These are phyloP conservation scores for Boletus subparvulus DNA, from an alignment of 768 basidiomycete genomes.

Conservation along the genomic window DNA sequence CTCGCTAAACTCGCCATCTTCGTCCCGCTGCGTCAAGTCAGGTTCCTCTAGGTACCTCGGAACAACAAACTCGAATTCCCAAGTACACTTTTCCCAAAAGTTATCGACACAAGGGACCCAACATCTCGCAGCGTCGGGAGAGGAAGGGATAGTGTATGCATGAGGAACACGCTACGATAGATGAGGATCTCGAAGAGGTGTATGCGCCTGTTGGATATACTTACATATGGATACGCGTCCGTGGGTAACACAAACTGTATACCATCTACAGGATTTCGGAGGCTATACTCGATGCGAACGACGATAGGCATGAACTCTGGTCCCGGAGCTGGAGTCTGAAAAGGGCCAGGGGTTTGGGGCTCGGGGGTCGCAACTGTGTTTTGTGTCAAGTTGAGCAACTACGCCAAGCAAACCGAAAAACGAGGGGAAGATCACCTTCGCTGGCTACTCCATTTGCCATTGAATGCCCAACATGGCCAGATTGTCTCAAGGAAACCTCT, in stretches of 20 bases:
- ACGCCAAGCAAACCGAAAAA: not conserved
- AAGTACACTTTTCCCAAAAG: conserved; percentile 94
- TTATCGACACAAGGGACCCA: conserved; percentile 99
- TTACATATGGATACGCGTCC: conserved; percentile 82
- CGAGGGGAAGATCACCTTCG: conserved; percentile 48
- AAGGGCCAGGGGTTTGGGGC: conserved; percentile 63
- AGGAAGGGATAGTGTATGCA: conserved; percentile 84
- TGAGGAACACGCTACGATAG: conserved; percentile 80
- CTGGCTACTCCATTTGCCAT: conserved; percentile 44
- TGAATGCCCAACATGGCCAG: conserved; percentile 42
- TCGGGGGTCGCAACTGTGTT: conserved; percentile 73
- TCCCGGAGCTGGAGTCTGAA: conserved; percentile 36
- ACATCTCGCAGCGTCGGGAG: conserved; percentile 88
- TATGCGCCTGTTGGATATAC: conserved; percentile 30
- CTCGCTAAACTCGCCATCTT: conserved; percentile 45
- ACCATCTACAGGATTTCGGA: conserved; percentile 81
- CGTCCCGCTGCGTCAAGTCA: conserved; percentile 36
- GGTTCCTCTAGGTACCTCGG: conserved; percentile 75
- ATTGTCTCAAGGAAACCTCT: conserved; percentile 65
- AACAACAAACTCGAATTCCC: conserved; percentile 97
- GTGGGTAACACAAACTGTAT: conserved; percentile 80
- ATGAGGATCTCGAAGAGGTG: conserved; percentile 16
- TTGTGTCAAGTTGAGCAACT: conserved; percentile 6
- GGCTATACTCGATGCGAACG: conserved; percentile 76
- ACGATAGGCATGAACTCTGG: conserved; percentile 75